These are phyloP conservation scores for Aspergillus sp. DNA, from an alignment of 2,329 filamentous ascomycete species.

Conservation along the genomic window DNA sequence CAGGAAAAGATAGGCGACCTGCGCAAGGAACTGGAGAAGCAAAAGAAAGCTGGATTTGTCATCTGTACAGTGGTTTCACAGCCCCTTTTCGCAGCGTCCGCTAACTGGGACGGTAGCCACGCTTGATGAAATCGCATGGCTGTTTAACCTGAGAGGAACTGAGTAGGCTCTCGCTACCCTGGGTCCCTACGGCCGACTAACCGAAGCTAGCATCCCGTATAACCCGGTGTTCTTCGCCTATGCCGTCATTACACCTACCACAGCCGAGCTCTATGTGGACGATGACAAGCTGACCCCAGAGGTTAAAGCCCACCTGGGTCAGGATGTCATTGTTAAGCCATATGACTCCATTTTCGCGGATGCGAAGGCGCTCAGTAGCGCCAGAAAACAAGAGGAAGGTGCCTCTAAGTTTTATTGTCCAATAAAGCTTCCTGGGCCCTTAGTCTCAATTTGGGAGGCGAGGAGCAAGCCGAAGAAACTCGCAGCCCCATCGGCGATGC, in stretches of 20 bases:
- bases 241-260: constrained; percentile 68
- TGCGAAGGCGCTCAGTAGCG: constrained; percentile 53
- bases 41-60: constrained; percentile 76
- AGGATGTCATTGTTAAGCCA: constrained; percentile 64
- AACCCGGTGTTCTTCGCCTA: constrained; percentile 99
- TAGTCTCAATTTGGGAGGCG: constrained; percentile 74
- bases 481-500: constrained; percentile 81
- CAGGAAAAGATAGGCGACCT: constrained; percentile 75
- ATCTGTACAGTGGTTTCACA: constrained; percentile 46
- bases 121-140: constrained; percentile 94
- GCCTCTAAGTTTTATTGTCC: constrained; percentile 67
- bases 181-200: constrained; percentile 1
- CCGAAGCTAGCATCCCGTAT: constrained; percentile 62
- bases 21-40: constrained; percentile 84
- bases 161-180: constrained; percentile 47
- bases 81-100: background rate
- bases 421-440: constrained; percentile 90
- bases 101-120: constrained; percentile 45
- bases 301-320: constrained; percentile 59
- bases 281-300: constrained; percentile 63
- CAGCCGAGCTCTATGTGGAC: constrained; percentile 76
- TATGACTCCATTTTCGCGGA: constrained; percentile 77
- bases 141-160: constrained; percentile 92
- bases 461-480: constrained; percentile 73
- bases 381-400: constrained; percentile 32